A percentile compares a stretch with the other conserved stretches of the same genome.
Conservation (phyloP, 345 rosid genomes). For the Turritis glabra region DNA sequence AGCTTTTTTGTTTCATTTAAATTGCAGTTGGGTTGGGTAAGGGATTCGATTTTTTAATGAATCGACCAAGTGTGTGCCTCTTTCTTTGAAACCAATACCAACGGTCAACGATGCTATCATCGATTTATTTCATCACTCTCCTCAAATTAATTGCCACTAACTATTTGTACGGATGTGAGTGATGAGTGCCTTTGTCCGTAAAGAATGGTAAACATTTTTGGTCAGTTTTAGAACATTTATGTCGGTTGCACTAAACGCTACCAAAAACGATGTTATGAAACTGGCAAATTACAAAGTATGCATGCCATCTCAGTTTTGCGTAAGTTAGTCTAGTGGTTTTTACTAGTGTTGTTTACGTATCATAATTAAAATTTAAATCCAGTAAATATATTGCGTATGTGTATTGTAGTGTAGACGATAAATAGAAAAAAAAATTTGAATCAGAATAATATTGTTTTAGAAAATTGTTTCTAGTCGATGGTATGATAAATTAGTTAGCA, state of each 20-base stretch:
- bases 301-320: not conserved
- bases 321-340: too few relatives aligned
- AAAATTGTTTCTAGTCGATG: not conserved
- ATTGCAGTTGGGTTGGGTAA: slow-evolving; percentile 19
- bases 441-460: not conserved
- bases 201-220: not conserved
- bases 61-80: not conserved
- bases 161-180: not conserved
- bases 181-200: slow-evolving; percentile 13
- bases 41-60: not conserved
- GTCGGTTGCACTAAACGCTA: not conserved
- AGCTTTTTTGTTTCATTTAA: slow-evolving; percentile 8
- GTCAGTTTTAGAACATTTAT: not conserved
- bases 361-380: not conserved
- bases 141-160: slow-evolving; percentile 2
- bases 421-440: too few relatives aligned
- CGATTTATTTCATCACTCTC: not conserved
- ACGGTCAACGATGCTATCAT: slow-evolving; percentile 10
- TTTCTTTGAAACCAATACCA: not conserved
- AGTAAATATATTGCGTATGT: not conserved
- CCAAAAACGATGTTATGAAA: not conserved
- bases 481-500: not conserved
- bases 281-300: not conserved
- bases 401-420: not conserved
- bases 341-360: not conserved